phyloP scores from a whole-genome alignment of 2,329 filamentous ascomycete species.

The Exserohilum turcica region DNA sequence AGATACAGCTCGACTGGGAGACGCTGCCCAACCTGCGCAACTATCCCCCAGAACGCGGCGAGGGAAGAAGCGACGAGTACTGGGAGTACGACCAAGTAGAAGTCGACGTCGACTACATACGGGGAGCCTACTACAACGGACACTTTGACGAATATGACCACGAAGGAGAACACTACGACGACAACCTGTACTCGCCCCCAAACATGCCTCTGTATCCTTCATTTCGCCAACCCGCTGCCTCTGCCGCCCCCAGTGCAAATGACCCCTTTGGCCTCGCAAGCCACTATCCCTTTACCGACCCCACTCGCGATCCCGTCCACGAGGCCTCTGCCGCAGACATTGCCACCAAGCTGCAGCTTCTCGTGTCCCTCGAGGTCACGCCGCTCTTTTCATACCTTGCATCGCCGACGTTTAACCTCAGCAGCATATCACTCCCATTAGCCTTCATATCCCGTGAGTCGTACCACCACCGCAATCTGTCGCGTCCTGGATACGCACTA shows the following conservation, averaged over 20 bases:
- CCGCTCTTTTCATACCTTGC: conserved; percentile 43
- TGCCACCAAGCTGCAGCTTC: conserved; percentile 37
- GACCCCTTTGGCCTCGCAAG: conserved; percentile 39
- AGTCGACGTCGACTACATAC: conserved; percentile 37
- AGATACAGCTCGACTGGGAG: conserved; percentile 43
- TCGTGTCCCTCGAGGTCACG: conserved; percentile 40
- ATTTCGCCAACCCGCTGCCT: conserved; percentile 19
- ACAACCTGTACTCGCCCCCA: conserved; percentile 41
- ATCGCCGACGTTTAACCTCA: conserved; percentile 31
- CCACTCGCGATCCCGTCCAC: conserved; percentile 18
- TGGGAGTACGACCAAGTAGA: conserved; percentile 31
- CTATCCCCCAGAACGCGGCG: conserved; percentile 38
- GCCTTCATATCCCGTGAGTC: conserved; percentile 41
- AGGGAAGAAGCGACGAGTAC: conserved; percentile 32
- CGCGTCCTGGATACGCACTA: conserved; percentile 31
- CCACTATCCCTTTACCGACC: conserved; percentile 42
- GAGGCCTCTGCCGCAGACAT: conserved; percentile 29
- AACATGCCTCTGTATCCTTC: conserved; percentile 36
- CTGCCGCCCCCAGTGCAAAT: conserved; percentile 14
- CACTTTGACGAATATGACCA: conserved; percentile 45
- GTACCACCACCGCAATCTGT: conserved; percentile 25
- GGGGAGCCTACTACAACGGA: conserved; percentile 29
- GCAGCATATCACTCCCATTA: conserved; percentile 39
- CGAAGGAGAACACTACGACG: conserved; percentile 42
- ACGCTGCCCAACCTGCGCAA: conserved; percentile 41